phyloP scores from a whole-genome alignment of 2,329 filamentous ascomycete species.

The Neophaeococcomyces aloes region DNA sequence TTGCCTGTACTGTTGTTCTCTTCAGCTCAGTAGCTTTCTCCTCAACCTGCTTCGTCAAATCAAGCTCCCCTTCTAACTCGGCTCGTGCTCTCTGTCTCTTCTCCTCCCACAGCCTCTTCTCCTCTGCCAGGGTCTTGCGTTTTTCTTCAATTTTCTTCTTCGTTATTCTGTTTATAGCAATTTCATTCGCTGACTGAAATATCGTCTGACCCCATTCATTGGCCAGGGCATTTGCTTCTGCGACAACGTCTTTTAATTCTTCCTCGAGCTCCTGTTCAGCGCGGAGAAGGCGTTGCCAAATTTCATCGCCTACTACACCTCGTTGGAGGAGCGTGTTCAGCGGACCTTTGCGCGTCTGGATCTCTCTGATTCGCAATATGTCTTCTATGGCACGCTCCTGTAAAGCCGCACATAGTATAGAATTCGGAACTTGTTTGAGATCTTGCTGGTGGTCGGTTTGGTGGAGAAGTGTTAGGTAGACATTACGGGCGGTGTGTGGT shows the following conservation, averaged over 20 bases:
- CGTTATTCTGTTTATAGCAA: constrained; percentile 71
- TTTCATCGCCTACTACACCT: constrained; percentile 87
- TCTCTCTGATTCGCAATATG: constrained; percentile 79
- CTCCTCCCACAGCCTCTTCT: constrained; percentile 84
- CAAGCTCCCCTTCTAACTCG: constrained; percentile 55
- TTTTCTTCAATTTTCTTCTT: constrained; percentile 66
- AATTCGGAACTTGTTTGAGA: constrained; percentile 62
- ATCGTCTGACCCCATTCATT: constrained; percentile 88
- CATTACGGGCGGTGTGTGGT: constrained; percentile 78
- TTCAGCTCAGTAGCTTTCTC: constrained; percentile 18
- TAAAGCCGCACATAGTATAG: constrained; percentile 75
- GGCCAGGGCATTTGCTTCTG: constrained; percentile 76
- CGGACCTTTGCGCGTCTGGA: constrained; percentile 80
- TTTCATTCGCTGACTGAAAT: constrained; percentile 96
- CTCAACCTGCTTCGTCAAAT: constrained; percentile 25
- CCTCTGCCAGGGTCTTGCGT: constrained; percentile 56
- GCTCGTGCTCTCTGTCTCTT: constrained; percentile 73
- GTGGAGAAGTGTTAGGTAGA: constrained; percentile 88
- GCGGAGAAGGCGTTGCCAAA: constrained; percentile 83
- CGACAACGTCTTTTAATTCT: constrained; percentile 83
- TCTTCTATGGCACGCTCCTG: constrained; percentile 84
- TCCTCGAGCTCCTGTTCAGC: constrained; percentile 98
- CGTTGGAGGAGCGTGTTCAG: constrained; percentile 72
- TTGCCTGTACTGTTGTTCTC: constrained; percentile 1
- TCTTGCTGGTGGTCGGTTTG: constrained; percentile 47